Conservation (phyloP, 805 yeast genomes). For the Ogataea ramenticola region DNA sequence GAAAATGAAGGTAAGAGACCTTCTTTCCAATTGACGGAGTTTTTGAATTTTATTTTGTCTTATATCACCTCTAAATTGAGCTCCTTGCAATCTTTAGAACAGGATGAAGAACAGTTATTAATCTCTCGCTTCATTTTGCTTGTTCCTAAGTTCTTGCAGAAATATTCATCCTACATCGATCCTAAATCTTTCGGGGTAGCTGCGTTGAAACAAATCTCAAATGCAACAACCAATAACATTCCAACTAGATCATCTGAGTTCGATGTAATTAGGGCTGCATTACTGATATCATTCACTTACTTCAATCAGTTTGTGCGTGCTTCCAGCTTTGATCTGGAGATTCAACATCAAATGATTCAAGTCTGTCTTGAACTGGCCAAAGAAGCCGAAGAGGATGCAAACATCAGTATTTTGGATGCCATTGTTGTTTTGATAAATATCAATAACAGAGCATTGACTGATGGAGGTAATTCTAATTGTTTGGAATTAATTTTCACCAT, state of each 20-base stretch:
- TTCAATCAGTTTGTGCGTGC: conserved; percentile 24
- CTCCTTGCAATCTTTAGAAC: conserved; percentile 14
- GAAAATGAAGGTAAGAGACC: conserved; percentile 18
- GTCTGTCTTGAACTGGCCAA: conserved; percentile 40
- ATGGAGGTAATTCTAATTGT: conserved; percentile 24
- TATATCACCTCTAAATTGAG: not conserved
- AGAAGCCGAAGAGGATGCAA: conserved; percentile 75
- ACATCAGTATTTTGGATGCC: conserved; percentile 65
- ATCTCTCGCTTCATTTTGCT: conserved; percentile 41
- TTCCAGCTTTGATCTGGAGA: conserved; percentile 23
- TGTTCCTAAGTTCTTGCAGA: conserved; percentile 52
- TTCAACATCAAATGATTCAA: conserved; percentile 22
- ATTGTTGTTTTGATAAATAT: conserved; percentile 51
- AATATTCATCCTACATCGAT: conserved; percentile 28
- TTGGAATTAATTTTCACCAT: conserved; percentile 54
- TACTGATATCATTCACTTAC: conserved; percentile 47
- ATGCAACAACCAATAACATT: not conserved
- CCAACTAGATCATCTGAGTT: conserved; percentile 7
- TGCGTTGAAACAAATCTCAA: conserved; percentile 16
- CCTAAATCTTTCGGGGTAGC: conserved; percentile 17
- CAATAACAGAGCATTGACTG: conserved; percentile 27
- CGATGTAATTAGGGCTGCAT: conserved; percentile 18
- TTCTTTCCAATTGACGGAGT: conserved; percentile 14
- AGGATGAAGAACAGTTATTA: conserved; percentile 23
- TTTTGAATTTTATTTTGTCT: conserved; percentile 14